Evolutionary conservation across 2,329 filamentous ascomycete species (phyloP), one percentile per base, ranked within the genome.

Genomic region (Aspergillus fijiensis): DNA sequence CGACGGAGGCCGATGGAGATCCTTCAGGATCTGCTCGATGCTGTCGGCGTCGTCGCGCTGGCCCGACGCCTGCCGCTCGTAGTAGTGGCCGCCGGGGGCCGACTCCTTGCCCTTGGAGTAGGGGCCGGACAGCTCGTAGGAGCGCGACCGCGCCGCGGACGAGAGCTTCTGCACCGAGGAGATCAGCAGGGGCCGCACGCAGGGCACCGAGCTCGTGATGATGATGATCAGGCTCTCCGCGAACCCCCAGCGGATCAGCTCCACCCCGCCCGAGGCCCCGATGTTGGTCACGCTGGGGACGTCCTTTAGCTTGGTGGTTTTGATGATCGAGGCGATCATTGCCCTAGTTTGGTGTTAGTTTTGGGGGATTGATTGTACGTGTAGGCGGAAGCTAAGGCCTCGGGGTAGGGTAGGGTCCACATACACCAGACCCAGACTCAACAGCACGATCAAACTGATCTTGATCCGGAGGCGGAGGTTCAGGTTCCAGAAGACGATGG

Each of bases 401-500:
- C 5, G 4, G 25, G 14, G 25, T 11, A 3, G 4, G 29, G 12
- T 11, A 31, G 5, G n/a, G 12, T 23, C 48, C 16, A 64, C 72
- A 60, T 50, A 75, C 72, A 75, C 64, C 27, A 74, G 57, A 1
- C 74, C 74, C 42, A 74, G 59, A 9, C 72, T 66, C 10, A 75
- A 62, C 1, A 75, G 61, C 23, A 59, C 35, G 1, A 72, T 65
- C 47, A 76, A 50, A 9, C 68, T 68, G 11, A 75, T 29, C 51
- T 74, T 76, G 33, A 74, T 68, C 12, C 63, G 59, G 11, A 66
- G 21, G n/a, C 66, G 65, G 49, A 76, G 35, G 12, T 75, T 72
- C 31, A 76, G 59, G 42, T 65, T 71, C 74, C 74, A 75, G 49
- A 74, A 70, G 1, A 71, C 55, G 9, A 66, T 31, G 1, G 69